These are phyloP conservation scores for Phytophthora cactorum DNA, from an alignment of 352 stramenopile genomes.

Conservation along the genomic window DNA sequence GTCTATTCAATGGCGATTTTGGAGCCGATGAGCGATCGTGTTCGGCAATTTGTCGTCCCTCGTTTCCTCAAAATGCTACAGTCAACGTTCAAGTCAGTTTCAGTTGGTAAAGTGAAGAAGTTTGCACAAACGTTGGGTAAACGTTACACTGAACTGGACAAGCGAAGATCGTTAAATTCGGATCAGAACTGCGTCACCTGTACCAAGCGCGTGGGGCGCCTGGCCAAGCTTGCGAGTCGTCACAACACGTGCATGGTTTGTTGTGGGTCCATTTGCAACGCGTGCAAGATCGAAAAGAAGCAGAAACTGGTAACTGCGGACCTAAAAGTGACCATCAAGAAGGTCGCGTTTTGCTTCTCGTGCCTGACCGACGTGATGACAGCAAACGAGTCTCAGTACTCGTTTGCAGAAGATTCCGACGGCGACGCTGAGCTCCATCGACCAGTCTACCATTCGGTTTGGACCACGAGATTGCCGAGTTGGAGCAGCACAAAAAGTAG, in stretches of 20 bases:
- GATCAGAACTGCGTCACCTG: slow-evolving; percentile 31
- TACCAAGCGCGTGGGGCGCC: slow-evolving; percentile 17
- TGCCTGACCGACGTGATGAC: slow-evolving; percentile 30
- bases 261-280: slow-evolving; percentile 28
- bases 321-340: slow-evolving; percentile 22
- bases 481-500: no score
- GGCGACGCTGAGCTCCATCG: background rate
- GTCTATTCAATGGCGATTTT: slow-evolving; percentile 34
- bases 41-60: slow-evolving; percentile 30
- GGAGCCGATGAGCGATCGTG: slow-evolving; percentile 28
- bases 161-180: background rate
- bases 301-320: slow-evolving; percentile 28
- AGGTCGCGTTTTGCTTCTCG: slow-evolving; percentile 43
- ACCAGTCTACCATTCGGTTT: slow-evolving; percentile 13
- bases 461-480: slow-evolving; percentile 13
- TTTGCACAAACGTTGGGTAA: slow-evolving; percentile 22
- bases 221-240: slow-evolving; percentile 18
- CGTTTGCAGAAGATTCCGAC: slow-evolving; percentile 17
- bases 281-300: slow-evolving; percentile 40
- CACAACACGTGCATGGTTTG: slow-evolving; percentile 36
- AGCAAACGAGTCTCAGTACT: slow-evolving; percentile 16
- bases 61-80: slow-evolving; percentile 30
- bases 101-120: slow-evolving; percentile 11
- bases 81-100: slow-evolving; percentile 24
- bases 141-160: background rate